Evolutionary conservation across 2,329 filamentous ascomycete genomes (phyloP).

Genomic region (Trichoderma cornu-damae): DNA sequence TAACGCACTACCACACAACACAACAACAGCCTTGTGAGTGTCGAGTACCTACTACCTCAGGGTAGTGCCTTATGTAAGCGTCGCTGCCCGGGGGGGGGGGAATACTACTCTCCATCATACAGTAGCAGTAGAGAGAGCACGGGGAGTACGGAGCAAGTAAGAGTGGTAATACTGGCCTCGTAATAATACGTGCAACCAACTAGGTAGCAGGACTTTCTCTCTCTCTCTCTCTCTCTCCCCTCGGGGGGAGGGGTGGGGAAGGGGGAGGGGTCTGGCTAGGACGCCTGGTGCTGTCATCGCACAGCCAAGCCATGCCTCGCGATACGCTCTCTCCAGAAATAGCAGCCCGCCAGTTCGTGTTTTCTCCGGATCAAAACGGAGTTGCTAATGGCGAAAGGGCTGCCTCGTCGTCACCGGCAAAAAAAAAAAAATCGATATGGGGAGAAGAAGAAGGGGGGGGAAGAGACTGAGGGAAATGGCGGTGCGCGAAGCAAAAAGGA

Average conservation of each 20-base stretch:
- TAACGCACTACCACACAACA: neutral
- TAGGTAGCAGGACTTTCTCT: neutral
- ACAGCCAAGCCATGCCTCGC: neutral
- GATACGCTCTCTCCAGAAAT: slow-evolving; percentile 5
- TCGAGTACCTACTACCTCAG: too few species aligned
- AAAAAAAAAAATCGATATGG: too few species aligned
- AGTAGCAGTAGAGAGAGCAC: too few species aligned
- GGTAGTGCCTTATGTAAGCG: too few species aligned
- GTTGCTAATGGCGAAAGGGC: neutral
- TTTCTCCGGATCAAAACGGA: neutral
- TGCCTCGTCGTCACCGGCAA: neutral
- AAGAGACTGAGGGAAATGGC: too few species aligned
- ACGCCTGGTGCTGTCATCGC: slow-evolving; percentile 9
- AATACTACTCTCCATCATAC: too few species aligned
- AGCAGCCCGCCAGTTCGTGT: slow-evolving; percentile 8
- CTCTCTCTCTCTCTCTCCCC: neutral
- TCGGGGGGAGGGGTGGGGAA: neutral
- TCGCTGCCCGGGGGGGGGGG: too few species aligned
- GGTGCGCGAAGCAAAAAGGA: neutral
- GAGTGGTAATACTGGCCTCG: too few species aligned
- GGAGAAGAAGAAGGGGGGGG: too few species aligned
- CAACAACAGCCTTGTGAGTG: neutral
- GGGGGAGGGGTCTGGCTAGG: neutral
- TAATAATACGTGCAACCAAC: too few species aligned
- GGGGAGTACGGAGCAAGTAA: too few species aligned